These are phyloP conservation scores for Xanthoconium purpureum DNA, from an alignment of 768 basidiomycete species.

Conservation along the genomic window DNA sequence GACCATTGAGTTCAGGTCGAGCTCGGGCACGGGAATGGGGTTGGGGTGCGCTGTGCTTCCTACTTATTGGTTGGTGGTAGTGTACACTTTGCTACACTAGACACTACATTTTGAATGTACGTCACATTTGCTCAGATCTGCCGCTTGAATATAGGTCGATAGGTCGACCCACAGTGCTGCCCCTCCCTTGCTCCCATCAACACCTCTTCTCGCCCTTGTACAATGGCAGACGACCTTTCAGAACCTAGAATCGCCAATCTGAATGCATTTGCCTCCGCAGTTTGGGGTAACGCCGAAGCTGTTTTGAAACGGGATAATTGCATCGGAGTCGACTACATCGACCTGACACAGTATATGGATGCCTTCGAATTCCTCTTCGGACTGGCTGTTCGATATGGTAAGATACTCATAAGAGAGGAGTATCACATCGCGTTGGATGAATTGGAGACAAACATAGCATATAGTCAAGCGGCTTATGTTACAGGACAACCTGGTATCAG, in stretches of 20 bases:
- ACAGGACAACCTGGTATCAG: constrained; percentile 5
- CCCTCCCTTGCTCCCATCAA: too few species aligned
- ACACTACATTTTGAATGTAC: too few species aligned
- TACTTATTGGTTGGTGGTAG: too few species aligned
- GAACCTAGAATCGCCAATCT: background rate
- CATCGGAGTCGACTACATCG: background rate
- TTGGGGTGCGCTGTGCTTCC: constrained; percentile 32
- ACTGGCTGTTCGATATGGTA: background rate
- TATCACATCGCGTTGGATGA: background rate
- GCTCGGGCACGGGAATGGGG: constrained; percentile 17
- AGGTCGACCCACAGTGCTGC: too few species aligned
- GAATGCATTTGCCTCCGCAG: background rate
- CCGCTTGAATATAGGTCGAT: too few species aligned
- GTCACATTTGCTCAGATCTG: too few species aligned
- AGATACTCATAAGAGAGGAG: constrained; percentile 3
- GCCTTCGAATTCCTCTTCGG: background rate
- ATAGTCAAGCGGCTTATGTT: background rate
- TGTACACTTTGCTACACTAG: too few species aligned
- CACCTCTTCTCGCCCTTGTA: too few species aligned
- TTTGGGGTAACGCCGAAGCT: background rate
- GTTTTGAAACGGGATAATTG: background rate
- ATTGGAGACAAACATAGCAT: background rate
- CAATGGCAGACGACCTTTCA: background rate
- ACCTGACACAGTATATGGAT: background rate
- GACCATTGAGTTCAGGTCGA: constrained; percentile 16